Percentiles rank a stretch among this genome's conserved stretches.
phyloP scores from a whole-genome alignment of 2,329 filamentous ascomycete genomes.

The Pyrenophora teres region DNA sequence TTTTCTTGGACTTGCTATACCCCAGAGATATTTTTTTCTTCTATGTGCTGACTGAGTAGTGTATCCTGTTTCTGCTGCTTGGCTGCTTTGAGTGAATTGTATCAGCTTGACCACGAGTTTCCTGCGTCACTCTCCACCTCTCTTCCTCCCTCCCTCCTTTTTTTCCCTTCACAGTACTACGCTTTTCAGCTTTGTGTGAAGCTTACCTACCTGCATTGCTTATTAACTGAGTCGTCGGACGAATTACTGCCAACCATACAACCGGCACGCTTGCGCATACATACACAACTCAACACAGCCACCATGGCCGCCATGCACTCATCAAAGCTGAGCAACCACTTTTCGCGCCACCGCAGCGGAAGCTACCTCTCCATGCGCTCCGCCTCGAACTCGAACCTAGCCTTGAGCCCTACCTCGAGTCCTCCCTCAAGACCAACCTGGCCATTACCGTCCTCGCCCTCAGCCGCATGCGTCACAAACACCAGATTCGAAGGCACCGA shows the following conservation, averaged over 20 bases:
- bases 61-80: too few relatives aligned
- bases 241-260: too few relatives aligned
- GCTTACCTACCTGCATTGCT: too few relatives aligned
- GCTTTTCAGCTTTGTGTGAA: too few relatives aligned
- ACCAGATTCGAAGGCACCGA: conserved; percentile 23
- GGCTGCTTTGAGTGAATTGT: too few relatives aligned
- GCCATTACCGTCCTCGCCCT: too few relatives aligned
- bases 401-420: too few relatives aligned
- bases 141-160: conserved; percentile 4
- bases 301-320: conserved; percentile 13
- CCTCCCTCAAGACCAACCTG: too few relatives aligned
- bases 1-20: background rate
- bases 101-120: background rate
- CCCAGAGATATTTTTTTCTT: too few relatives aligned
- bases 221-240: too few relatives aligned
- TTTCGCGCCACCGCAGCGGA: conserved; percentile 13
- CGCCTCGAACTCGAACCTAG: background rate
- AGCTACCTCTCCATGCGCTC: conserved; percentile 7
- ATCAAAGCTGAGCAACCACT: conserved; percentile 12
- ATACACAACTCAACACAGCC: background rate
- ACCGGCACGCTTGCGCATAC: background rate
- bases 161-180: background rate
- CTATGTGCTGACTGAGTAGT: conserved; percentile 1
- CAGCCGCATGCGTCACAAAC: too few relatives aligned
- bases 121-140: background rate